Percentiles rank a stretch among this genome's conserved stretches.
These are phyloP conservation scores for Dactylellina parvicollis DNA, from an alignment of 2,329 filamentous ascomycete species.

Conservation along the genomic window DNA sequence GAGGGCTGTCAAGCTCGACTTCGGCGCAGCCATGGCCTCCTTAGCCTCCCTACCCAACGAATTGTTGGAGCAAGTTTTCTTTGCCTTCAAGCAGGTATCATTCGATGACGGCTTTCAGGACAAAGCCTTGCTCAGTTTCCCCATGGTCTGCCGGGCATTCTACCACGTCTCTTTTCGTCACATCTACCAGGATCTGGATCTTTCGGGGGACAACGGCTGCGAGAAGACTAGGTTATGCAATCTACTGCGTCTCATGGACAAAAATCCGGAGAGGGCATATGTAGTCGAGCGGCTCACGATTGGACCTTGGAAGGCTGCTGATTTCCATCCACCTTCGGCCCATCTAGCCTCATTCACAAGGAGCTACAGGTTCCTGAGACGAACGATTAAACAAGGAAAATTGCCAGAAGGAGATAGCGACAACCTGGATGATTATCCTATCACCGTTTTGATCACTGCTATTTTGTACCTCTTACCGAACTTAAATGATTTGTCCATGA, in stretches of 20 bases:
- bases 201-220: constrained; percentile 8
- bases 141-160: constrained; percentile 17
- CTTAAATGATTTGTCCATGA: constrained; percentile 5
- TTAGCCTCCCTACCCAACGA: constrained; percentile 30
- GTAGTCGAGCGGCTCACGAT: constrained; percentile 9
- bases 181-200: constrained; percentile 18
- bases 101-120: not conserved
- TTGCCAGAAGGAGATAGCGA: constrained; percentile 18
- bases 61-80: constrained; percentile 26
- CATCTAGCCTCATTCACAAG: not conserved
- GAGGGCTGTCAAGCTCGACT: too few relatives aligned
- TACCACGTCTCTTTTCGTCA: constrained; percentile 30
- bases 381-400: not conserved
- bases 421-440: constrained; percentile 6
- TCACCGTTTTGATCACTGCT: constrained; percentile 11
- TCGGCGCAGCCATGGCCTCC: constrained; percentile 1
- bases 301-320: constrained; percentile 24
- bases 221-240: not conserved
- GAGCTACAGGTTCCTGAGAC: constrained; percentile 23
- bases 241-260: constrained; percentile 17
- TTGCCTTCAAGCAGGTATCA: not conserved
- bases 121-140: not conserved
- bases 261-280: constrained; percentile 20
- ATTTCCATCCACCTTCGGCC: not conserved
- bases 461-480: constrained; percentile 28